Evolutionary conservation across 2,329 filamentous ascomycete species (phyloP).

Genomic region (Verticillium zaregamsianum): DNA sequence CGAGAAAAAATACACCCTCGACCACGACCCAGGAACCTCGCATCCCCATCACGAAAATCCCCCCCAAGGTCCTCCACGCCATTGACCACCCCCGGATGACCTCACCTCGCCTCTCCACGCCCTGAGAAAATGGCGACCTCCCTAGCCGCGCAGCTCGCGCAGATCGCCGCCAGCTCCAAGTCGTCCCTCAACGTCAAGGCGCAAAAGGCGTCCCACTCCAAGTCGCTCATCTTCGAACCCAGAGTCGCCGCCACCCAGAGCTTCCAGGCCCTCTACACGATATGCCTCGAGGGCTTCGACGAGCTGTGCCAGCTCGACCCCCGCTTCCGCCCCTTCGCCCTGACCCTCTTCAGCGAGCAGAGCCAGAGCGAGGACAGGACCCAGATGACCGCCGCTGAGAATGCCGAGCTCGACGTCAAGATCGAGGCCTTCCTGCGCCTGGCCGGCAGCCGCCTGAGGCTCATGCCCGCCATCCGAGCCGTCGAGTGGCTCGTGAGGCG

Average conservation of each 20-base stretch:
- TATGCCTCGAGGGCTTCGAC: slow-evolving; percentile 85
- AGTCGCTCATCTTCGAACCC: slow-evolving; percentile 91
- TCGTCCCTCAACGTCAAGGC: slow-evolving; percentile 89
- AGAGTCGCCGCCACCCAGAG: slow-evolving; percentile 81
- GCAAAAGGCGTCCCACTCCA: slow-evolving; percentile 85
- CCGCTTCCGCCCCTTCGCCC: slow-evolving; percentile 70
- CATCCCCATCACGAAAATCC: not conserved
- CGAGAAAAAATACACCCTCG: not conserved
- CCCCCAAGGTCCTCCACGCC: slow-evolving; percentile 7
- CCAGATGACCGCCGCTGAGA: slow-evolving; percentile 78
- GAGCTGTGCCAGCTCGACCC: slow-evolving; percentile 85
- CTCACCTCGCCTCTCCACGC: not conserved
- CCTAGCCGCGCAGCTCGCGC: slow-evolving; percentile 89
- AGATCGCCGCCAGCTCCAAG: slow-evolving; percentile 85
- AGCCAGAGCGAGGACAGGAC: slow-evolving; percentile 85
- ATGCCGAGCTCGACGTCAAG: slow-evolving; percentile 72
- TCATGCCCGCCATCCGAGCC: slow-evolving; percentile 85
- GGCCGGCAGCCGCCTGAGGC: slow-evolving; percentile 68
- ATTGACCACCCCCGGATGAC: slow-evolving; percentile 15
- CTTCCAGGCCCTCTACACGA: slow-evolving; percentile 81
- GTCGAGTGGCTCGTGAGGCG: slow-evolving; percentile 92
- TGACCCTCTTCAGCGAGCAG: slow-evolving; percentile 87
- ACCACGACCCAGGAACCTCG: not conserved
- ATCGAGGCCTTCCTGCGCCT: slow-evolving; percentile 81
- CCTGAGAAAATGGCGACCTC: slow-evolving; percentile 67